These are phyloP conservation scores for Albugo candida DNA, from an alignment of 352 stramenopile species.

Conservation along the genomic window DNA sequence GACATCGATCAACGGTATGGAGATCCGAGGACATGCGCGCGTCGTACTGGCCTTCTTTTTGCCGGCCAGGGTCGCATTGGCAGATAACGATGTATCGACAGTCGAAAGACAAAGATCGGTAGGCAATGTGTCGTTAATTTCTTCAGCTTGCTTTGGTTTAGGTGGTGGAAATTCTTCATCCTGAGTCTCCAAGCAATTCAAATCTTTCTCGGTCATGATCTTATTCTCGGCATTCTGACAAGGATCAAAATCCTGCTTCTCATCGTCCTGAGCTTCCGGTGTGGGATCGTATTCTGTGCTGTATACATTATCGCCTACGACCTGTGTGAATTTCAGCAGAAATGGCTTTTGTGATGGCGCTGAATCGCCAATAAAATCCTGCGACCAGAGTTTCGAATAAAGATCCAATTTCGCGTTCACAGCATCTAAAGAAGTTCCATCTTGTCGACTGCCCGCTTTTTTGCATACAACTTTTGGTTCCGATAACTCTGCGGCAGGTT, in stretches of 20 bases:
- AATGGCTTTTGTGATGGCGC: conserved; percentile 62
- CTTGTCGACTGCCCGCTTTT: not conserved
- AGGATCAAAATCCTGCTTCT: conserved; percentile 6
- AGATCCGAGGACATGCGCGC: conserved; percentile 4
- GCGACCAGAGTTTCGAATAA: conserved; percentile 18
- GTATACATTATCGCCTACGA: conserved; percentile 60
- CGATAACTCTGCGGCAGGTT: not conserved
- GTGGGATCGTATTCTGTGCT: conserved; percentile 61
- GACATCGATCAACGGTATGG: conserved; percentile 6
- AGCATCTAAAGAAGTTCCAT: not conserved
- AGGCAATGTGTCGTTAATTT: conserved; percentile 11
- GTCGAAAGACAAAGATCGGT: not conserved
- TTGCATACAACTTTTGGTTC: not conserved
- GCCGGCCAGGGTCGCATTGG: conserved; percentile 2
- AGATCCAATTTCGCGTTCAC: conserved; percentile 8
- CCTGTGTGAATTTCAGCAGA: conserved; percentile 43
- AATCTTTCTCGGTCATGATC: not conserved
- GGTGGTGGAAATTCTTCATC: too few relatives aligned
- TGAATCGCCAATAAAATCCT: conserved; percentile 27
- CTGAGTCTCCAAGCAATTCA: too few relatives aligned
- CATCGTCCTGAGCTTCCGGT: conserved; percentile 29
- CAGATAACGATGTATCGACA: conserved; percentile 4
- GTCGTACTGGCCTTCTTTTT: conserved; percentile 12
- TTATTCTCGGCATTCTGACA: not conserved
- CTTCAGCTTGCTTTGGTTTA: conserved; percentile 28